Evolutionary conservation across 2,329 filamentous ascomycete genomes (phyloP), one percentile per base, ranked within the genome.

Genomic region (Fusarium sacchari): DNA sequence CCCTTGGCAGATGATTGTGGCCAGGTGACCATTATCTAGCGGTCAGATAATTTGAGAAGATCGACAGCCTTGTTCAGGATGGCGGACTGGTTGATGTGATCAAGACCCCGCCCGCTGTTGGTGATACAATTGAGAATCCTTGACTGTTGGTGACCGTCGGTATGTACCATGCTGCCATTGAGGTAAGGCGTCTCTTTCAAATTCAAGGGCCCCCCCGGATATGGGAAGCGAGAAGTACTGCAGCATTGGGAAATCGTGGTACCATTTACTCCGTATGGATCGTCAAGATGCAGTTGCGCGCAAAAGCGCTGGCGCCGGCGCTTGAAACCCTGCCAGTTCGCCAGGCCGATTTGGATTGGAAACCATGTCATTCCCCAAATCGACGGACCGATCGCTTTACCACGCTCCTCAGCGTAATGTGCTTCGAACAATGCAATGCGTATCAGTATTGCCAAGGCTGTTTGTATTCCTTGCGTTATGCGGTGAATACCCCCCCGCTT

Each of bases 81-180:
- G 71, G 58, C 62, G 57, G 71, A 70, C 71, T 44, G 64, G 56
- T 69, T 68, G 64, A 63, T 72, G 61, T 74, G 71, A 71, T 72
- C 61, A 71, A 74, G 40, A 39, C 56, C 71, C 71, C 67, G 71
- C 71, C 71, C 67, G 71, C 59, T 74, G 71, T 74, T 73, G 71
- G 71, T 74, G 71, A 72, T 74, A 60, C 63, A 73, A 42, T 49
- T 55, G 58, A 56, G 37, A 65, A 69, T 60, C 71, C 71, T 61
- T 72, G 71, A 67, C 50, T 72, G 71, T 68, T 53, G 42, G 52
- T 40, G 49, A 42, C 50, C 47, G 44, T 58, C 36, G 67, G 57
- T 69, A 60, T 67, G 57, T 69, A 60, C 71, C 59, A 73, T 60
- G 67, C 69, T 68, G 57, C 60, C 56, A 64, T 50, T 44, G 61